Base-by-base conservation (phyloP, 2,329 filamentous ascomycete genomes). In the Exophiala alcalophila region DNA sequence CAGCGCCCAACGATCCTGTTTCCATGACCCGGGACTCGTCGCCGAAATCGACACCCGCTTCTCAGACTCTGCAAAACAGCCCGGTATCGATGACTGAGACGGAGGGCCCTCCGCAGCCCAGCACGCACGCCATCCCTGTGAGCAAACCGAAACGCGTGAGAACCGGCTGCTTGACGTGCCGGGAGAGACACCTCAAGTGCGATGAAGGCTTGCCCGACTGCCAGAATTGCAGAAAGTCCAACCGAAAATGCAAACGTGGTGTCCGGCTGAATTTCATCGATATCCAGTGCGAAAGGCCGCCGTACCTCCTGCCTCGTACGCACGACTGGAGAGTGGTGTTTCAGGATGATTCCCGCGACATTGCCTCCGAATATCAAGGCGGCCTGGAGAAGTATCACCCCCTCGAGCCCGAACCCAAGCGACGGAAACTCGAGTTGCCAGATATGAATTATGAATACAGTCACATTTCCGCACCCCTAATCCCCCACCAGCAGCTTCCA, bases 211-310 rank as follows among this genome's bases (percentile, higher is more conserved):
- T 73, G 47, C 78, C 78, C 7, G 68, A 70, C 41, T 83, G 79
- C 59, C 72, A 84, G 57, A 96, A 96, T 59, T 96, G 91, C 66
- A 79, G 80, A 46, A 96, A 94, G 67, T 92, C 90, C 38, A 90
- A 81, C 58, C 76, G 91, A 36, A 72, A 82, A 44, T 97, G 91
- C 70, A 89, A 90, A 62, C 80, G 89, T 55, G 91, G 90, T 12
- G 73, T 96, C 36, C 79, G 87, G 25, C 72, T 97, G 27, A 96
- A 95, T 66, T 97, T 95, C 59, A 89, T 95, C 55, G 89, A 95
- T 60, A 84, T 83, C 3, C 83, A 83, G 49, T 81, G 84, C 43
- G 80, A 85, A 58, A 30, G 41, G n/a, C 69, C 72, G 35, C 86
- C 83, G 38, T 76, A 77, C 52, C 55, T 63, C 34, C 68, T 84